Evolutionary conservation across 2,329 filamentous ascomycete genomes (phyloP).

Genomic region (Cladosporium sp.): DNA sequence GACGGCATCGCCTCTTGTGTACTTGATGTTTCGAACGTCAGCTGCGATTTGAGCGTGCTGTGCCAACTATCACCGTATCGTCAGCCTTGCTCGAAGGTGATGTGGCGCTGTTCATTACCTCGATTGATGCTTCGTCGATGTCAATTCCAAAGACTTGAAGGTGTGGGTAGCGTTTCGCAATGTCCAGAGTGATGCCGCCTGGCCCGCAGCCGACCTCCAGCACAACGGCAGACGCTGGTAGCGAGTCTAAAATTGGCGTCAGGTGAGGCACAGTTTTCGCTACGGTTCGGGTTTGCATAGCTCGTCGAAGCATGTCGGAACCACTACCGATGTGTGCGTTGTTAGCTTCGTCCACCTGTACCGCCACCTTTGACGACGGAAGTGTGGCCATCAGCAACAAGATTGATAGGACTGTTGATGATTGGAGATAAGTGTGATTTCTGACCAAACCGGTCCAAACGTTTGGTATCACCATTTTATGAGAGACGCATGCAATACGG

Average conservation of each 20-base stretch:
- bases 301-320: slow-evolving; percentile 9
- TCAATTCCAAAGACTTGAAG: slow-evolving; percentile 14
- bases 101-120: background rate
- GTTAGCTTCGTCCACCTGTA: background rate
- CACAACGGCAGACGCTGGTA: slow-evolving; percentile 10
- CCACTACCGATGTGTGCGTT: background rate
- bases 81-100: background rate
- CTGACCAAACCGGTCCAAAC: background rate
- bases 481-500: background rate
- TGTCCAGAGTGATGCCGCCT: slow-evolving; percentile 15
- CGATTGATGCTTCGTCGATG: slow-evolving; percentile 15
- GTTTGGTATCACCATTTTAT: background rate
- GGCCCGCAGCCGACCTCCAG: slow-evolving; percentile 16
- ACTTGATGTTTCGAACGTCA: slow-evolving; percentile 5
- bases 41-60: slow-evolving; percentile 5
- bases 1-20: slow-evolving; percentile 13
- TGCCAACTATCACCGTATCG: background rate
- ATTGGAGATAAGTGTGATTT: background rate
- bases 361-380: background rate
- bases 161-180: slow-evolving; percentile 13
- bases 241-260: slow-evolving; percentile 11
- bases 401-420: background rate
- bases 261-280: slow-evolving; percentile 11
- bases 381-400: background rate
- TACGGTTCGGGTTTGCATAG: slow-evolving; percentile 12